These are phyloP conservation scores for Clitopilus hobsonii DNA, from an alignment of 768 basidiomycete species.

Conservation along the genomic window DNA sequence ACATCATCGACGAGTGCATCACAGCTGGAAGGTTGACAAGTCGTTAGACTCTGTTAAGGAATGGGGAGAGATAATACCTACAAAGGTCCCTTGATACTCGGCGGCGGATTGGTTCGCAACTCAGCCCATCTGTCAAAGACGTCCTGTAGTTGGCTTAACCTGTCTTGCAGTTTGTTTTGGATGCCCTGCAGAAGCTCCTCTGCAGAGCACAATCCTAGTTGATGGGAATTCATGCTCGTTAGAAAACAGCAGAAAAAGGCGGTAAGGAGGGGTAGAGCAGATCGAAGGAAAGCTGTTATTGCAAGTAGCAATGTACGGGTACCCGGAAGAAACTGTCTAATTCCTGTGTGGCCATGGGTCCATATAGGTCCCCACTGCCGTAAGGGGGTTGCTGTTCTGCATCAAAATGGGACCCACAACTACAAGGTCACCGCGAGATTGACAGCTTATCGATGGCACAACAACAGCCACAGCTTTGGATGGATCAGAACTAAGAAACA, in stretches of 20 bases:
- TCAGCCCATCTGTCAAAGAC: not conserved
- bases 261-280: not conserved
- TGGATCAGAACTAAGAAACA: not conserved
- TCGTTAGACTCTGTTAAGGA: not conserved
- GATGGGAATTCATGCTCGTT: not conserved
- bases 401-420: not conserved
- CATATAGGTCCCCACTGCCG: not conserved
- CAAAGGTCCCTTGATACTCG: not conserved
- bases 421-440: not conserved
- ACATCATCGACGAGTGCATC: not conserved
- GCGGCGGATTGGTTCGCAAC: not conserved
- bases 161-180: not conserved
- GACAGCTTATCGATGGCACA: not conserved
- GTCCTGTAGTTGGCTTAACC: not conserved
- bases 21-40: not conserved
- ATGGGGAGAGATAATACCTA: not conserved
- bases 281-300: not conserved
- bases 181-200: not conserved
- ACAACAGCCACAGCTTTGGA: not conserved
- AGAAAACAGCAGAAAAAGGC: not conserved
- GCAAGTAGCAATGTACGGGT: not conserved
- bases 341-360: too few species aligned
- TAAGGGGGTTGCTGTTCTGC: not conserved
- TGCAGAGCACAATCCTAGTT: not conserved
- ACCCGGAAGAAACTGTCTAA: too few species aligned